Evolutionary conservation across 2,329 filamentous ascomycete genomes (phyloP).

Genomic region (Ascochyta viciae-villosae): DNA sequence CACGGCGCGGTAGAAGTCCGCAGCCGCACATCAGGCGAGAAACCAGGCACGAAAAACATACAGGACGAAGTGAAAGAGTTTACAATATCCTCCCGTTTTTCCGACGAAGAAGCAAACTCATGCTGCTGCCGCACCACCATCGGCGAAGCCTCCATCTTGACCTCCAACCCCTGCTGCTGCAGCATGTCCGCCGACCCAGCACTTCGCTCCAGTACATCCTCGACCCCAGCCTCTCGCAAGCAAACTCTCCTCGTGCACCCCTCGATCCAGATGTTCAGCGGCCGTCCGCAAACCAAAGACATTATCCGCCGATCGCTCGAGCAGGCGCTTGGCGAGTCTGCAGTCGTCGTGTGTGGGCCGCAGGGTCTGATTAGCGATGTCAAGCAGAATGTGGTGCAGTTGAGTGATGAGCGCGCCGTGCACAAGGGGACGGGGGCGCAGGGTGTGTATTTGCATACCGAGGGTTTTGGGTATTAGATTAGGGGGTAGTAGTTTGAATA

Average conservation of each 20-base stretch:
- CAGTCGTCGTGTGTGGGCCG: slow-evolving; percentile 69
- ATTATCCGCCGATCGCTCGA: slow-evolving; percentile 65
- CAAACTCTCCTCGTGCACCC: slow-evolving; percentile 39
- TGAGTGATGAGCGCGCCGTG: slow-evolving; percentile 71
- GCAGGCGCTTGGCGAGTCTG: slow-evolving; percentile 66
- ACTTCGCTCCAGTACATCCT: slow-evolving; percentile 11
- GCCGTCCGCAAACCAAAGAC: slow-evolving; percentile 59
- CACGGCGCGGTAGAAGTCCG: slow-evolving; percentile 31
- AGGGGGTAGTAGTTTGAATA: not conserved
- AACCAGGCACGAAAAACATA: slow-evolving; percentile 28
- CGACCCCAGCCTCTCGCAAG: slow-evolving; percentile 16
- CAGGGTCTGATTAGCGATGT: slow-evolving; percentile 62
- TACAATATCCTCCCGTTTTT: not conserved
- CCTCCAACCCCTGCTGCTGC: slow-evolving; percentile 26
- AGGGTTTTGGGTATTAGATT: slow-evolving; percentile 60
- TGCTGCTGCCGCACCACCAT: slow-evolving; percentile 61
- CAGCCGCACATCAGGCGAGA: slow-evolving; percentile 11
- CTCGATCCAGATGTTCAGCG: slow-evolving; percentile 51
- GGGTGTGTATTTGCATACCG: slow-evolving; percentile 67
- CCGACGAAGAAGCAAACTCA: slow-evolving; percentile 28
- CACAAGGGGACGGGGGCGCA: slow-evolving; percentile 72
- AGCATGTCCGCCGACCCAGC: slow-evolving; percentile 4
- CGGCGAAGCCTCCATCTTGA: slow-evolving; percentile 37
- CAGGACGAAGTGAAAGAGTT: slow-evolving; percentile 23
- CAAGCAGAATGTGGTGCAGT: slow-evolving; percentile 59